A percentile compares a stretch with the other conserved stretches of the same genome.
Evolutionary conservation across 202 grass and related monocot genomes (phyloP).

Genomic region (Schoenoplectus triqueter): DNA sequence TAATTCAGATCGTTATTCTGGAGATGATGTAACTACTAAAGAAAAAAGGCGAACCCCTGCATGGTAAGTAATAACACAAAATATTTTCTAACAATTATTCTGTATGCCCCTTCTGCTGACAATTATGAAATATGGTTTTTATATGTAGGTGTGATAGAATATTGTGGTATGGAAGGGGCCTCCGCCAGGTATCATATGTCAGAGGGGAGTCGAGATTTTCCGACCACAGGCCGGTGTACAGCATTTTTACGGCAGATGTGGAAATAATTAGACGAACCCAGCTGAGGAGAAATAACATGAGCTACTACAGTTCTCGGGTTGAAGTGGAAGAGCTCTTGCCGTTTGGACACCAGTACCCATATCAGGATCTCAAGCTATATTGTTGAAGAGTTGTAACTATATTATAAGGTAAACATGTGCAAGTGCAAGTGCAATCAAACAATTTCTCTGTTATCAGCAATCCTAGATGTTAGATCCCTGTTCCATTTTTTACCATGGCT

Average conservation of each 20-base stretch:
- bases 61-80: slow-evolving; percentile 57
- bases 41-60: slow-evolving; percentile 90
- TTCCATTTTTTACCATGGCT: slow-evolving; percentile 13
- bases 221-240: slow-evolving; percentile 87
- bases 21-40: slow-evolving; percentile 71
- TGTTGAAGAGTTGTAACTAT: slow-evolving; percentile 30
- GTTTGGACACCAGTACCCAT: slow-evolving; percentile 59
- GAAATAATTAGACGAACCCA: slow-evolving; percentile 65
- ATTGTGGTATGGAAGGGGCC: slow-evolving; percentile 73
- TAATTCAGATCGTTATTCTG: slow-evolving; percentile 93
- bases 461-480: background rate
- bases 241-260: slow-evolving; percentile 82
- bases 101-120: background rate
- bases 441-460: slow-evolving; percentile 6
- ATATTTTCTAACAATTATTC: background rate
- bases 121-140: background rate
- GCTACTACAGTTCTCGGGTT: slow-evolving; percentile 74
- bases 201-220: slow-evolving; percentile 93
- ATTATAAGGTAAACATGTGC: slow-evolving; percentile 25
- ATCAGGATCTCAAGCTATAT: slow-evolving; percentile 59
- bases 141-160: slow-evolving; percentile 85
- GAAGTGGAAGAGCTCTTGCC: slow-evolving; percentile 95
- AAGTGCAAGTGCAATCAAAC: slow-evolving; percentile 12
- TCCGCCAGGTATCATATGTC: slow-evolving; percentile 70
- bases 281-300: slow-evolving; percentile 55